Percentiles rank a stretch among this genome's conserved stretches.
Conservation (phyloP, 768 basidiomycete genomes). For the Mycena metata region DNA sequence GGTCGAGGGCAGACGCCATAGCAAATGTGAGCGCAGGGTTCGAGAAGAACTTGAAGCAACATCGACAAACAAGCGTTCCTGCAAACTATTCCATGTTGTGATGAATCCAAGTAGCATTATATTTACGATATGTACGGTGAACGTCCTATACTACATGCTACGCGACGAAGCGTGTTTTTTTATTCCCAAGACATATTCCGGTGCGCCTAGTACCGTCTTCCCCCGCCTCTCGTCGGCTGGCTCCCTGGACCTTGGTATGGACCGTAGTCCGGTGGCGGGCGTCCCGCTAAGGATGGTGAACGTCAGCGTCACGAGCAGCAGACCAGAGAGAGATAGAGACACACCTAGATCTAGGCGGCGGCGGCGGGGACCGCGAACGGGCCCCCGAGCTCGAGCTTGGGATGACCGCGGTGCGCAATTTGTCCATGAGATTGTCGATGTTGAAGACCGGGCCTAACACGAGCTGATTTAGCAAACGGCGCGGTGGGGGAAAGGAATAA, state of each 20-base stretch:
- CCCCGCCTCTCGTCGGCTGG: slow-evolving; percentile 53
- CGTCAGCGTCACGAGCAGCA: slow-evolving; percentile 18
- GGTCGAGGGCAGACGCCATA: not conserved
- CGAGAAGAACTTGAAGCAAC: too few relatives aligned
- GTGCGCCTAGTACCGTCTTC: slow-evolving; percentile 38
- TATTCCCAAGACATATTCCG: not conserved
- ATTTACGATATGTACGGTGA: too few relatives aligned
- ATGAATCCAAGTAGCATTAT: too few relatives aligned
- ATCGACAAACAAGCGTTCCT: too few relatives aligned
- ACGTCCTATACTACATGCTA: too few relatives aligned
- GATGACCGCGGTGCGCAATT: slow-evolving; percentile 86
- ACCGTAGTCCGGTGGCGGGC: slow-evolving; percentile 89
- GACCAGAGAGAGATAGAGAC: slow-evolving; percentile 35
- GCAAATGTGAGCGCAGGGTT: not conserved
- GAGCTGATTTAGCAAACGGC: slow-evolving; percentile 15
- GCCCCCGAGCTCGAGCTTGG: slow-evolving; percentile 70
- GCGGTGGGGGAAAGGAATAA: slow-evolving; percentile 14
- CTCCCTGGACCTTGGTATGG: slow-evolving; percentile 85
- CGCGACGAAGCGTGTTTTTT: not conserved
- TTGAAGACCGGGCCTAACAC: slow-evolving; percentile 87
- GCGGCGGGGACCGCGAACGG: slow-evolving; percentile 70
- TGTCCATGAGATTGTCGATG: slow-evolving; percentile 89
- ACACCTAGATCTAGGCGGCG: slow-evolving; percentile 66
- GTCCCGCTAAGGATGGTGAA: slow-evolving; percentile 58
- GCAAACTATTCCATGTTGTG: too few relatives aligned